Conservation (phyloP, 306 rosid species). For the Quercus robur region DNA sequence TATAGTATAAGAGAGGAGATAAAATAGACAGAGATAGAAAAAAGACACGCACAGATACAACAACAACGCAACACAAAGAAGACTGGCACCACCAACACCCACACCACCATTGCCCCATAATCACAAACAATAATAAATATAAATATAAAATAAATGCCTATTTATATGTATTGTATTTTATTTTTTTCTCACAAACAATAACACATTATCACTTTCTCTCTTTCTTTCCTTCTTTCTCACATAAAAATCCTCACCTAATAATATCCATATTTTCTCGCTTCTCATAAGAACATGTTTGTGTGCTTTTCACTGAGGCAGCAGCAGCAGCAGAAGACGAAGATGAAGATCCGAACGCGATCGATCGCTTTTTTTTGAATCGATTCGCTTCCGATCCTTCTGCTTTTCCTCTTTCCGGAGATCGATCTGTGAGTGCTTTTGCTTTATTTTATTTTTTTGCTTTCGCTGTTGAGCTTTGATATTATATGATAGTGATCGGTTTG, state of each 20-base stretch:
- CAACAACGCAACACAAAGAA: not conserved
- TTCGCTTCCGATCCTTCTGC: constrained; percentile 31
- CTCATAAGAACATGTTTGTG: not conserved
- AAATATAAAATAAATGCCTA: too few relatives aligned
- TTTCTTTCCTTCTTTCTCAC: too few relatives aligned
- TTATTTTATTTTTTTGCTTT: not conserved
- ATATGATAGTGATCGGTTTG: constrained; percentile 10
- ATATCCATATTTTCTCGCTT: not conserved
- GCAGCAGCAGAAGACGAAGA: not conserved
- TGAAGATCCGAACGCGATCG: constrained; percentile 37
- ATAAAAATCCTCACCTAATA: not conserved
- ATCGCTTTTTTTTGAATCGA: not conserved
- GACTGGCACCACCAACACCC: not conserved
- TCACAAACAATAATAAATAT: too few relatives aligned
- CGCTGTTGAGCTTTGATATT: constrained; percentile 3
- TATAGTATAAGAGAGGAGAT: not conserved
- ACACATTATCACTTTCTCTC: too few relatives aligned
- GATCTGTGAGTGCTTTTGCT: constrained; percentile 49
- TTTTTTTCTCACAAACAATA: too few relatives aligned
- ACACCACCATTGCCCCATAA: not conserved
- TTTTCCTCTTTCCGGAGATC: constrained; percentile 19
- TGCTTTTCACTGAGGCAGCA: constrained; percentile 8
- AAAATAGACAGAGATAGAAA: not conserved
- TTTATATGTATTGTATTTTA: too few relatives aligned
- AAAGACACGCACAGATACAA: not conserved